phyloP scores from a whole-genome alignment of 495 filamentous ascomycete species.

The Penicillium pulvis region DNA sequence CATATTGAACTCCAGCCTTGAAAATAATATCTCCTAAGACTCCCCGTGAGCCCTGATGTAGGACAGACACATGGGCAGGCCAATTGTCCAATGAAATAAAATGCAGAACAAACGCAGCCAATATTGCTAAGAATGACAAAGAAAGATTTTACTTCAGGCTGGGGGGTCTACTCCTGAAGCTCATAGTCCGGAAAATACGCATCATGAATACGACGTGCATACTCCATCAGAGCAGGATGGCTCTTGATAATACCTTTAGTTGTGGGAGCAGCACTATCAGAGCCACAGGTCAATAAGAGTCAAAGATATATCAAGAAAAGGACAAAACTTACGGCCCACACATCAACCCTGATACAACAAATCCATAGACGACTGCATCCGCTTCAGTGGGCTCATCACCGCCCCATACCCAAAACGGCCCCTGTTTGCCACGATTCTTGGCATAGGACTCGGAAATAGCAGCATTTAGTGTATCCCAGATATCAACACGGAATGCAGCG shows the following conservation, averaged over 20 bases:
- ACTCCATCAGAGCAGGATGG: conserved; percentile 55
- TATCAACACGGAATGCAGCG: conserved; percentile 40
- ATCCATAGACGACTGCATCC: conserved; percentile 59
- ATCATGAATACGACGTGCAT: conserved; percentile 58
- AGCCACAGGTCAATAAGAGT: background rate
- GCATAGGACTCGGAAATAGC: conserved; percentile 31
- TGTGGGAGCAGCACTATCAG: conserved; percentile 34
- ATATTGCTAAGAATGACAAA: too few relatives aligned
- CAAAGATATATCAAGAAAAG: background rate
- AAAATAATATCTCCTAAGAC: too few relatives aligned
- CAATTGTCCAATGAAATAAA: too few relatives aligned
- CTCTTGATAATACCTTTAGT: conserved; percentile 42
- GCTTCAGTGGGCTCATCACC: conserved; percentile 56
- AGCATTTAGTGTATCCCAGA: conserved; percentile 54
- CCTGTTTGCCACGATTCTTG: conserved; percentile 18
- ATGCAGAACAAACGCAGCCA: too few relatives aligned
- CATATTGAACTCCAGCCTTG: too few relatives aligned
- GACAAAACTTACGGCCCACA: conserved; percentile 53
- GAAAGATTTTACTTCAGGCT: too few relatives aligned
- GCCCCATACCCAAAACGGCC: conserved; percentile 60
- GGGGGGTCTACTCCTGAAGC: conserved; percentile 24
- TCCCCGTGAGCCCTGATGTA: too few relatives aligned
- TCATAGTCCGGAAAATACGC: conserved; percentile 62
- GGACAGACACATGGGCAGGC: too few relatives aligned
- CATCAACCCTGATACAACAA: conserved; percentile 51